These are phyloP conservation scores for Blakeslea trispora DNA, from an alignment of 371 early-diverging fungal genomes.

Conservation along the genomic window DNA sequence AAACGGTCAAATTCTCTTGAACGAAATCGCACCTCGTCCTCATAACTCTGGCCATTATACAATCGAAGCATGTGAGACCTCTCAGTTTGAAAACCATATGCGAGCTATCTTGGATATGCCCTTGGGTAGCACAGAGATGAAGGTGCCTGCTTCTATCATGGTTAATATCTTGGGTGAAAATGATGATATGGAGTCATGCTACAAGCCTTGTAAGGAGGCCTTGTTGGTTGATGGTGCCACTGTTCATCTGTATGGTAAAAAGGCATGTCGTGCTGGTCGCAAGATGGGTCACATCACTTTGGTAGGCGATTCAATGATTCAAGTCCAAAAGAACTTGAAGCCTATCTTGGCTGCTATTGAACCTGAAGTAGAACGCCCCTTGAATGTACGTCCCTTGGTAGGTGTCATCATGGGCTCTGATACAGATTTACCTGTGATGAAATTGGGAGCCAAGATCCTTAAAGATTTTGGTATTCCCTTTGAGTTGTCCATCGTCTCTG, in stretches of 20 bases:
- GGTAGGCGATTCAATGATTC: conserved; percentile 80
- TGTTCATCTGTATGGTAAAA: conserved; percentile 93
- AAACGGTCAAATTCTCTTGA: conserved; percentile 84
- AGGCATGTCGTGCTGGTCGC: conserved; percentile 80
- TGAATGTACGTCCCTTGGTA: conserved; percentile 73
- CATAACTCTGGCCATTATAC: conserved; percentile 99
- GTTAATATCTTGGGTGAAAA: conserved; percentile 88
- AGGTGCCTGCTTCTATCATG: conserved; percentile 92
- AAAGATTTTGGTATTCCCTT: conserved; percentile 90
- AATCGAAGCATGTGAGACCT: conserved; percentile 95
- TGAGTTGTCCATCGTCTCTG: conserved; percentile 93
- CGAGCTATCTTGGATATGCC: conserved; percentile 93
- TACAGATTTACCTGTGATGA: conserved; percentile 94
- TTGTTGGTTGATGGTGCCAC: conserved; percentile 82
- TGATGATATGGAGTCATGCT: conserved; percentile 58
- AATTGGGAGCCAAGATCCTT: conserved; percentile 84
- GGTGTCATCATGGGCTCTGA: conserved; percentile 98
- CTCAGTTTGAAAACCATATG: conserved; percentile 96
- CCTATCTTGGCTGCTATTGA: conserved; percentile 69
- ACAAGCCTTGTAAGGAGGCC: conserved; percentile 69
- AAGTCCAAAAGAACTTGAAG: conserved; percentile 62
- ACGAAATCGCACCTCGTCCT: conserved; percentile 97
- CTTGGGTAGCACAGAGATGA: conserved; percentile 86
- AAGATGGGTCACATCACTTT: conserved; percentile 98
- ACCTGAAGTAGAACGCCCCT: conserved; percentile 47